Percentiles rank a stretch among this genome's conserved stretches.
Conservation (phyloP, 2,329 filamentous ascomycete species). For the Cladobotryum mycophilum region DNA sequence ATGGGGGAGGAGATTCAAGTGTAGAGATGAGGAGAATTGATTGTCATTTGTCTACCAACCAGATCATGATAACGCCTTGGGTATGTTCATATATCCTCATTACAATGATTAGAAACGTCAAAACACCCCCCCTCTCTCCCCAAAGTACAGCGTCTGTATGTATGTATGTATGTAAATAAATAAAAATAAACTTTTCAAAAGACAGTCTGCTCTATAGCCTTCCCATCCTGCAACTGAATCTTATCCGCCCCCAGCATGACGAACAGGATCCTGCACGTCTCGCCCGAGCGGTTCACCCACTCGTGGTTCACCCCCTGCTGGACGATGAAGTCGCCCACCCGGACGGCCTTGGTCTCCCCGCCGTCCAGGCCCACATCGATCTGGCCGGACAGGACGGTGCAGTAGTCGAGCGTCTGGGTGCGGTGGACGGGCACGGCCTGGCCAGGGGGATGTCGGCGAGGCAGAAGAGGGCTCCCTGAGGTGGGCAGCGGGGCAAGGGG, state of each 20-base stretch:
- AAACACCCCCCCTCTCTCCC: no score
- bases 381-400: constrained; percentile 32
- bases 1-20: no score
- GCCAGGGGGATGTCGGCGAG: constrained; percentile 26
- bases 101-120: no score
- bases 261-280: constrained; percentile 32
- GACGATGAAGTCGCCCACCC: constrained; percentile 33
- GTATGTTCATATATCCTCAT: no score
- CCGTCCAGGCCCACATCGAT: constrained; percentile 35
- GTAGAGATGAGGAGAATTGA: no score
- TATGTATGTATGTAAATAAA: no score
- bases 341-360: constrained; percentile 30
- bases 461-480: constrained; percentile 29
- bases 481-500: constrained; percentile 29
- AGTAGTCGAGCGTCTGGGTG: constrained; percentile 35
- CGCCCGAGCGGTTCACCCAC: constrained; percentile 35
- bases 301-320: constrained; percentile 38
- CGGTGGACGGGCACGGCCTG: constrained; percentile 34
- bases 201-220: constrained; percentile 28
- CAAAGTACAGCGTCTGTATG: no score
- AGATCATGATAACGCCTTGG: no score
- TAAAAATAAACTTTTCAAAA: not conserved
- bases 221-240: constrained; percentile 31
- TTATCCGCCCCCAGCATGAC: constrained; percentile 36
- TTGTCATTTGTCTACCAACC: no score